Evolutionary conservation across 441 rosid genomes (phyloP).

Genomic region (Jatropha podagrica): DNA sequence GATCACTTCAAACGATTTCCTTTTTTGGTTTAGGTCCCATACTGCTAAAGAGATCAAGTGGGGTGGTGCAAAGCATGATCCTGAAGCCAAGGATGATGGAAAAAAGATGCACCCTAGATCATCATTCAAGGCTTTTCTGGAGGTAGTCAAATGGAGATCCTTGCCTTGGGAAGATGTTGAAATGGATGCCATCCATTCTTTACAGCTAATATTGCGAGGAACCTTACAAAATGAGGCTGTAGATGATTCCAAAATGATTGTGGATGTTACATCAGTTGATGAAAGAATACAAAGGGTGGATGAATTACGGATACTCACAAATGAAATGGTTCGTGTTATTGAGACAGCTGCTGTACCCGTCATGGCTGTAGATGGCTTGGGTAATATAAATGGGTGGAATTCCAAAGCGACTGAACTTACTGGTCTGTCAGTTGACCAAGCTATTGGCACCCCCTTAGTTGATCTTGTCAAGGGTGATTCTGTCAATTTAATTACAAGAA

Average conservation of each 20-base stretch:
- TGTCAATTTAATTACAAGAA: constrained; percentile 34
- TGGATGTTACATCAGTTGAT: constrained; percentile 45
- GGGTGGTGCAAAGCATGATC: constrained; percentile 92
- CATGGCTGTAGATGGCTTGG: constrained; percentile 69
- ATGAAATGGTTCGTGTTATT: constrained; percentile 82
- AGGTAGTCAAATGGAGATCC: constrained; percentile 71
- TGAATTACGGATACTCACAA: constrained; percentile 50
- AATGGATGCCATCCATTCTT: constrained; percentile 87
- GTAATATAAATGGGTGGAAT: constrained; percentile 80
- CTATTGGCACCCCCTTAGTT: constrained; percentile 59
- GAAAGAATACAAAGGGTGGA: constrained; percentile 53
- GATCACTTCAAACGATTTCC: constrained; percentile 62
- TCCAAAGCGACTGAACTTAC: constrained; percentile 74
- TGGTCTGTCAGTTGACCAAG: constrained; percentile 67
- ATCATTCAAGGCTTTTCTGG: constrained; percentile 84
- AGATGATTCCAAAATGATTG: constrained; percentile 48
- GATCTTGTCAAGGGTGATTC: constrained; percentile 57
- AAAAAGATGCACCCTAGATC: constrained; percentile 87
- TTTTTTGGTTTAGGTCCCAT: constrained; percentile 88
- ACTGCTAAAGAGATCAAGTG: constrained; percentile 79
- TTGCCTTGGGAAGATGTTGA: constrained; percentile 81
- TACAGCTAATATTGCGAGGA: constrained; percentile 76
- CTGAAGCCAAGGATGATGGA: constrained; percentile 62
- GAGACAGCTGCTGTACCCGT: constrained; percentile 87
- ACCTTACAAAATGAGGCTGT: constrained; percentile 54